phyloP scores from a whole-genome alignment of 441 rosid genomes.

The Brassica balearica region DNA sequence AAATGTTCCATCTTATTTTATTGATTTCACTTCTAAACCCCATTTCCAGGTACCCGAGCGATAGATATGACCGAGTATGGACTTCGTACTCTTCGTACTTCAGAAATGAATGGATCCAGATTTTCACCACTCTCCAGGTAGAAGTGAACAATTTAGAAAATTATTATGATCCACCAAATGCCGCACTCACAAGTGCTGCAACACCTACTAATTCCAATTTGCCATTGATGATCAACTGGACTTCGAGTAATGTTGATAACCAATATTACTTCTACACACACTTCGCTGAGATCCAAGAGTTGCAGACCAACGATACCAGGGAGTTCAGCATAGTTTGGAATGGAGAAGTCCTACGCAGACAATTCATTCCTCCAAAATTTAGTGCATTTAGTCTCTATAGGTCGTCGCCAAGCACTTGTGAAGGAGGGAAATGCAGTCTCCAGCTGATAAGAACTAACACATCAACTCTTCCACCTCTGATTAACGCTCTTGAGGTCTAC shows the following conservation, averaged over 20 bases:
- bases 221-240: slow-evolving; percentile 3
- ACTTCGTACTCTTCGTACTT: not conserved
- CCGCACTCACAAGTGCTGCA: slow-evolving; percentile 32
- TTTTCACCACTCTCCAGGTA: slow-evolving; percentile 3
- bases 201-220: not conserved
- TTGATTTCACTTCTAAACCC: not conserved
- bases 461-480: slow-evolving; percentile 43
- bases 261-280: slow-evolving; percentile 38
- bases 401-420: no score
- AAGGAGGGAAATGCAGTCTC: slow-evolving; percentile 9
- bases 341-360: not conserved
- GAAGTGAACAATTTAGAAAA: not conserved
- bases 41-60: slow-evolving; percentile 29
- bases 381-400: not conserved
- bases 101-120: not conserved
- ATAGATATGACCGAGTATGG: slow-evolving; percentile 42
- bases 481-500: slow-evolving; percentile 47
- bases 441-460: slow-evolving; percentile 30
- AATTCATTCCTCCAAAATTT: not conserved
- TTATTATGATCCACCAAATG: slow-evolving; percentile 14
- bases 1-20: not conserved
- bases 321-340: not conserved
- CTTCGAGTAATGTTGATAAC: not conserved
- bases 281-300: slow-evolving; percentile 45
- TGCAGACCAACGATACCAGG: slow-evolving; percentile 27